phyloP scores from a whole-genome alignment of 2,329 filamentous ascomycete genomes.

The Alternaria metachromatica region DNA sequence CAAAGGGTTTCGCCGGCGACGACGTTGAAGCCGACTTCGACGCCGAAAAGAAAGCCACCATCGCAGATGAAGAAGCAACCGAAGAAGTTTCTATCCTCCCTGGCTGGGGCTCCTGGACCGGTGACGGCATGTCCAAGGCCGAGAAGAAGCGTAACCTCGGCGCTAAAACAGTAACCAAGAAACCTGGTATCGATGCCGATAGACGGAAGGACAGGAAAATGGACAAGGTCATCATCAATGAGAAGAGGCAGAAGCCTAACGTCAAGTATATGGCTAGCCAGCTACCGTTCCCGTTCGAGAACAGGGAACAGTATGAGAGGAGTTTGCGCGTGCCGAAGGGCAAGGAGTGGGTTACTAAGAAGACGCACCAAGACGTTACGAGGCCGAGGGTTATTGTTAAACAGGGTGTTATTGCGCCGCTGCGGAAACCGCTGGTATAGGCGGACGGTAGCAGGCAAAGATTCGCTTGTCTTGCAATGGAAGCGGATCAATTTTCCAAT shows the following conservation, averaged over 20 bases:
- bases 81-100: conserved; percentile 83
- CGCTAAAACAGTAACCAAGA: conserved; percentile 66
- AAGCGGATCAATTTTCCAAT: background rate
- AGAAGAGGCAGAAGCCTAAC: conserved; percentile 92
- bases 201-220: conserved; percentile 84
- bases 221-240: conserved; percentile 86
- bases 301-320: conserved; percentile 85
- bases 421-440: conserved; percentile 73
- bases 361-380: conserved; percentile 85
- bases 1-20: conserved; percentile 83
- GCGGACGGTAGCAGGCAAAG: background rate
- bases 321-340: conserved; percentile 86
- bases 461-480: background rate
- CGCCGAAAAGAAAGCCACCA: conserved; percentile 75
- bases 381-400: conserved; percentile 91
- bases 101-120: conserved; percentile 93
- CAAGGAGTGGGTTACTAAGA: conserved; percentile 96
- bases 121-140: conserved; percentile 77
- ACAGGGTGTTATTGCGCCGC: conserved; percentile 89
- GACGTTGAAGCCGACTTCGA: conserved; percentile 83
- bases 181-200: conserved; percentile 75
- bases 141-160: conserved; percentile 61
- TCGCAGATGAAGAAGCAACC: conserved; percentile 81
- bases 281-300: conserved; percentile 91
- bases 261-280: conserved; percentile 83